Conservation (phyloP, 169 alveolate genomes). For the Plasmodium gallinaceum region DNA sequence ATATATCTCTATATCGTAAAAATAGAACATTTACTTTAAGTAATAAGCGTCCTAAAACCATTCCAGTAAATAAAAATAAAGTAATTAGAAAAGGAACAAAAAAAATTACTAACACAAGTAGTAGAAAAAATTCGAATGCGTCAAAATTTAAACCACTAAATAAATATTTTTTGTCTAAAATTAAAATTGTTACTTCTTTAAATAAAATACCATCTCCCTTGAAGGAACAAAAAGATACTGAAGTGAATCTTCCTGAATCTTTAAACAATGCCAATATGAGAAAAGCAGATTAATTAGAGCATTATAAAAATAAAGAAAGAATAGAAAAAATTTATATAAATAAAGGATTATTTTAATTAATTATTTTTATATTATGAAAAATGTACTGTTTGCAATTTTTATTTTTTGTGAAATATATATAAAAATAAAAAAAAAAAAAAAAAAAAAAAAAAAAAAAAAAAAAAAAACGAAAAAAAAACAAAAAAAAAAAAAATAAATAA, state of each 20-base stretch:
- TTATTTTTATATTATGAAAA: conserved; percentile 3
- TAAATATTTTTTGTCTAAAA: conserved; percentile 71
- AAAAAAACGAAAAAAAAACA: conserved; percentile 6
- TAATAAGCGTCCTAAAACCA: conserved; percentile 25
- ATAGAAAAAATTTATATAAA: neutral
- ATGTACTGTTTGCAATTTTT: conserved; percentile 7
- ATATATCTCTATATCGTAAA: conserved; percentile 70
- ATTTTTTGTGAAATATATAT: conserved; percentile 7
- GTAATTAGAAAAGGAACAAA: conserved; percentile 44
- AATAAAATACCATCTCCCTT: conserved; percentile 76
- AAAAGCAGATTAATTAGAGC: conserved; percentile 4
- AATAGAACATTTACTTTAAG: conserved; percentile 30
- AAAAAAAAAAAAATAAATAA: neutral
- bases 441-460: conserved; percentile 10
- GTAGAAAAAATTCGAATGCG: conserved; percentile 35
- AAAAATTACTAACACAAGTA: conserved; percentile 17
- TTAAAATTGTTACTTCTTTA: conserved; percentile 71
- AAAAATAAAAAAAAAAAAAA: conserved; percentile 4
- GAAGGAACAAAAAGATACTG: conserved; percentile 74
- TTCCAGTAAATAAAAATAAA: conserved; percentile 45
- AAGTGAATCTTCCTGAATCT: conserved; percentile 74
- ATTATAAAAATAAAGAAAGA: neutral
- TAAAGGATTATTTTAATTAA: conserved; percentile 5
- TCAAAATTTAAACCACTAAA: conserved; percentile 66
- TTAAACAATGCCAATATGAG: conserved; percentile 45